These are phyloP conservation scores for Zygnema cylindricum DNA, from an alignment of 139 green algal species.

Conservation along the genomic window DNA sequence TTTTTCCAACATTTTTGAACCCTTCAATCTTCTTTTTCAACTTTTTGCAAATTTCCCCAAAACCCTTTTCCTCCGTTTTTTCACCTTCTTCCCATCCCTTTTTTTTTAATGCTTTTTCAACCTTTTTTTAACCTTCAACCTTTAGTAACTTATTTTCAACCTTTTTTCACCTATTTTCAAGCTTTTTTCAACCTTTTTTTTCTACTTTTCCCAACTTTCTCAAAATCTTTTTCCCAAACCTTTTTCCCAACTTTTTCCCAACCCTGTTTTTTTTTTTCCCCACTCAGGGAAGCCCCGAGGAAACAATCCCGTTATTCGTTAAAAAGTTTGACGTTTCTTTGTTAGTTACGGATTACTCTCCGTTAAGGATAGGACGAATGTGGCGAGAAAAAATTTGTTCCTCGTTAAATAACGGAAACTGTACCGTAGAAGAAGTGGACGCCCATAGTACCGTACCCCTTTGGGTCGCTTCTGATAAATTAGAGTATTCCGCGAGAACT, in stretches of 20 bases:
- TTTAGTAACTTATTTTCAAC: no score
- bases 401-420: not conserved
- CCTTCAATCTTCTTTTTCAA: not conserved
- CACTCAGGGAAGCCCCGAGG: constrained; percentile 67
- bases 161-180: constrained; percentile 4
- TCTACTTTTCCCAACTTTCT: not conserved
- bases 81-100: not conserved
- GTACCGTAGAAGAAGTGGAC: constrained; percentile 81
- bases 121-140: constrained; percentile 23
- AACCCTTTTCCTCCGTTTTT: constrained; percentile 6
- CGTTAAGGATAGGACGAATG: constrained; percentile 76
- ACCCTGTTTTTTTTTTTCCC: not conserved
- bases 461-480: constrained; percentile 89
- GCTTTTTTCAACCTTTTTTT: not conserved
- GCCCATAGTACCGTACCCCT: constrained; percentile 95
- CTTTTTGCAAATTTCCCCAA: not conserved
- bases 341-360: constrained; percentile 89
- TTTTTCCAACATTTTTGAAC: no score
- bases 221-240: constrained; percentile 4
- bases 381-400: constrained; percentile 77
- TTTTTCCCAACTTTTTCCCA: constrained; percentile 15
- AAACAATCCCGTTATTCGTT: constrained; percentile 79
- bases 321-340: constrained; percentile 69
- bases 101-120: not conserved
- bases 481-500: constrained; percentile 79